These are phyloP conservation scores for Colletotrichum magnum DNA, from an alignment of 2,329 filamentous ascomycete genomes.

Conservation along the genomic window DNA sequence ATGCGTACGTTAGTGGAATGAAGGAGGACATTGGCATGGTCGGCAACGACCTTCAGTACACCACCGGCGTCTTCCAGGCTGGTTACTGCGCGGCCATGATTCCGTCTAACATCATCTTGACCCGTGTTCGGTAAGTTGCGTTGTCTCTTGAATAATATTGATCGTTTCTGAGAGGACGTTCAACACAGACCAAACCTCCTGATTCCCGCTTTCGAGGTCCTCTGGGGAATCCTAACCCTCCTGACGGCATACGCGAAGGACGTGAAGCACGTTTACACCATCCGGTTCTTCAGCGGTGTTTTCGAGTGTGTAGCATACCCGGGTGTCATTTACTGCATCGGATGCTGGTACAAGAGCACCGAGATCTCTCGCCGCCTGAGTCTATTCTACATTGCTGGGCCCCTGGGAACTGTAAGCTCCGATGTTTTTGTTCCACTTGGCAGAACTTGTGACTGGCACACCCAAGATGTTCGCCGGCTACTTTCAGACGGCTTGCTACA, in stretches of 20 bases:
- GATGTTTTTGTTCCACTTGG: too few relatives aligned
- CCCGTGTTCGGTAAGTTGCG: constrained; percentile 46
- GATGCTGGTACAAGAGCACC: constrained; percentile 33
- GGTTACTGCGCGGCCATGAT: constrained; percentile 70
- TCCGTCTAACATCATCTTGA: constrained; percentile 73
- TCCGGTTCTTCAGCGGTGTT: constrained; percentile 39
- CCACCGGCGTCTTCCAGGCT: constrained; percentile 65
- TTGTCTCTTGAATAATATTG: background rate
- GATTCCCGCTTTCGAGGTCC: constrained; percentile 66
- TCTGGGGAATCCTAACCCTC: constrained; percentile 70
- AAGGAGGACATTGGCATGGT: constrained; percentile 51
- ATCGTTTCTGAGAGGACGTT: background rate
- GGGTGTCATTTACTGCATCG: constrained; percentile 27
- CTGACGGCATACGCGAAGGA: constrained; percentile 52
- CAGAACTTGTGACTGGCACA: background rate
- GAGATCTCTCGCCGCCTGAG: constrained; percentile 29
- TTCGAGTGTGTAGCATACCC: constrained; percentile 29
- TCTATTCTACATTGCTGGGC: constrained; percentile 29
- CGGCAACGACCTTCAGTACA: constrained; percentile 60
- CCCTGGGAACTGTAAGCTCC: constrained; percentile 15
- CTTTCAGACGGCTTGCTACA: constrained; percentile 36
- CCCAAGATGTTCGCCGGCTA: constrained; percentile 38
- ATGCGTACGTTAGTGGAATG: constrained; percentile 57
- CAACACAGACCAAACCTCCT: constrained; percentile 60
- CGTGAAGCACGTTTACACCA: constrained; percentile 49